phyloP scores from a whole-genome alignment of 2,329 filamentous ascomycete species.

The Ophiobolus disseminans region DNA sequence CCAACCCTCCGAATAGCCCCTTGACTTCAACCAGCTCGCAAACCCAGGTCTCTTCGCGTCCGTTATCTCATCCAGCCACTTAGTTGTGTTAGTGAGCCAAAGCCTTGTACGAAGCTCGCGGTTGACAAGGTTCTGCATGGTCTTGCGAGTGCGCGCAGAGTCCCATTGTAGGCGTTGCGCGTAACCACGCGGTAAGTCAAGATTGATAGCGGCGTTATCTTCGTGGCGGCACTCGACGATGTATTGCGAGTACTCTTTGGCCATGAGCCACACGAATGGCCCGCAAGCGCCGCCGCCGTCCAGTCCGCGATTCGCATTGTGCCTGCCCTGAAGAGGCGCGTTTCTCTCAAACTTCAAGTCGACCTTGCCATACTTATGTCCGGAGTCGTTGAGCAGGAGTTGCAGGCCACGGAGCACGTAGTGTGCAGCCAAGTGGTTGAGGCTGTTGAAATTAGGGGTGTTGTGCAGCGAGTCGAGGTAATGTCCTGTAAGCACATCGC shows the following conservation, averaged over 20 bases:
- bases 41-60: not conserved
- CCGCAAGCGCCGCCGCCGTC: not conserved
- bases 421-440: not conserved
- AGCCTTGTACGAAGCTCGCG: not conserved
- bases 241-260: slow-evolving; percentile 5
- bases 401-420: not conserved
- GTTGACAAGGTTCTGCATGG: not conserved
- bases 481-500: not conserved
- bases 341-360: not conserved
- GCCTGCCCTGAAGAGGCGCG: not conserved
- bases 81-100: not conserved
- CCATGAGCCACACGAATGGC: slow-evolving; percentile 4
- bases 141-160: not conserved
- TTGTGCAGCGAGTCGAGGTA: slow-evolving; percentile 1
- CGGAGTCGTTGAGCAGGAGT: not conserved
- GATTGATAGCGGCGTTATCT: not conserved
- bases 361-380: not conserved
- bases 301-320: not conserved
- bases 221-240: slow-evolving; percentile 4
- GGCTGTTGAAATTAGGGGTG: not conserved
- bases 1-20: not conserved
- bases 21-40: not conserved
- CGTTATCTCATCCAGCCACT: not conserved
- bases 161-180: not conserved
- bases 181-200: not conserved